These are phyloP conservation scores for Lotmaria passim DNA, from an alignment of 208 protist species.

Conservation along the genomic window DNA sequence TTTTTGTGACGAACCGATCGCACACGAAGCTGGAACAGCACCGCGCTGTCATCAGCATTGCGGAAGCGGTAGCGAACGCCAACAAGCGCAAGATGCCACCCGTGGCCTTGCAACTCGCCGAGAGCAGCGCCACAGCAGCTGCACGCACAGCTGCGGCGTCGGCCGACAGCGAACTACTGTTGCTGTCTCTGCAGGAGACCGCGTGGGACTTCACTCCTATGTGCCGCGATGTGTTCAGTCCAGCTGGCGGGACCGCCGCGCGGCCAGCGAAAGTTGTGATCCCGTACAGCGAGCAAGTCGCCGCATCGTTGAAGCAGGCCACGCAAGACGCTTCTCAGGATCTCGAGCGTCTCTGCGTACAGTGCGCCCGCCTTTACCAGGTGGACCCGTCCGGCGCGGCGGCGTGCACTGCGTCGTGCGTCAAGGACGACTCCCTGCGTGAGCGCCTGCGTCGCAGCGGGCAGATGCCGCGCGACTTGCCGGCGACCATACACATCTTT, in stretches of 20 bases:
- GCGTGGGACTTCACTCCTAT: not conserved
- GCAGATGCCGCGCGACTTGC: slow-evolving; percentile 28
- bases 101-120: slow-evolving; percentile 5
- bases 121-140: not conserved
- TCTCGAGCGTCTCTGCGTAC: slow-evolving; percentile 10
- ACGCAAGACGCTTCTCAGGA: slow-evolving; percentile 25
- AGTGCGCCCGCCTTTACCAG: not conserved
- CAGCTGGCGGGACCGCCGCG: not conserved
- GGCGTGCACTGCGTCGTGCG: not conserved
- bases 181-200: slow-evolving; percentile 6
- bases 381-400: not conserved
- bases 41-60: slow-evolving; percentile 18
- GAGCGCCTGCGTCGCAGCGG: slow-evolving; percentile 11
- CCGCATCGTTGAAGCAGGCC: slow-evolving; percentile 8
- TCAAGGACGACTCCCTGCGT: not conserved
- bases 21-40: slow-evolving; percentile 10
- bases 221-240: slow-evolving; percentile 5
- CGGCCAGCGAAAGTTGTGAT: not conserved
- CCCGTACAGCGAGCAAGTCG: not conserved
- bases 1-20: slow-evolving; percentile 10
- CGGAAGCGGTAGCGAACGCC: slow-evolving; percentile 21
- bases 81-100: slow-evolving; percentile 19
- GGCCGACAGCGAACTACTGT: not conserved
- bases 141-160: not conserved
- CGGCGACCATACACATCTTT: slow-evolving; percentile 3